phyloP scores from a whole-genome alignment of 176 grass and related monocot species.

The Ananas comosus region DNA sequence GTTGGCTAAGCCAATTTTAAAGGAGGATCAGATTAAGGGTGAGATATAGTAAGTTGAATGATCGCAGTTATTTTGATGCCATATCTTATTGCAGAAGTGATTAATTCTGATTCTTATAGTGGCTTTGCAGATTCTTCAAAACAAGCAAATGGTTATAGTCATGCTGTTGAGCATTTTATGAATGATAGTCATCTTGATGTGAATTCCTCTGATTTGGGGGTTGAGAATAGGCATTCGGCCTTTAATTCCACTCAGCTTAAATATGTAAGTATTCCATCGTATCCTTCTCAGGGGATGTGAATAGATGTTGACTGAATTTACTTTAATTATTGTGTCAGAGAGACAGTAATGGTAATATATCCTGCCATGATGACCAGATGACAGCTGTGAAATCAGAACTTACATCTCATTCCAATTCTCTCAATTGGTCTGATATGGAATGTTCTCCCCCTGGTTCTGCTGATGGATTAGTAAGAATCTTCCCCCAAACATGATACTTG shows the following conservation, averaged over 20 bases:
- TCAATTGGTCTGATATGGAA: background rate
- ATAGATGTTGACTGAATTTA: slow-evolving; percentile 18
- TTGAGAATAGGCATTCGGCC: slow-evolving; percentile 25
- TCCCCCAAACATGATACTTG: background rate
- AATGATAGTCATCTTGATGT: slow-evolving; percentile 38
- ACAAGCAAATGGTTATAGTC: slow-evolving; percentile 63
- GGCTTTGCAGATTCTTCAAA: slow-evolving; percentile 55
- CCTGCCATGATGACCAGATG: slow-evolving; percentile 33
- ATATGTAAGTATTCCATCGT: slow-evolving; percentile 31
- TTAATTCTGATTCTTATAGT: slow-evolving; percentile 51
- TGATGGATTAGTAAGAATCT: slow-evolving; percentile 16
- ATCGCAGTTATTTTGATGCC: slow-evolving; percentile 10
- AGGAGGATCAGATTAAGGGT: slow-evolving; percentile 66
- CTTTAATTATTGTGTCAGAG: slow-evolving; percentile 29
- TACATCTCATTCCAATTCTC: background rate
- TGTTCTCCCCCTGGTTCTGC: background rate
- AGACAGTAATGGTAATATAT: slow-evolving; percentile 43
- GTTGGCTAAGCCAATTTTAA: slow-evolving; percentile 29
- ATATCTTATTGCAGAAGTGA: slow-evolving; percentile 27
- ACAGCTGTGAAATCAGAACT: slow-evolving; percentile 6
- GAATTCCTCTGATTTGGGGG: slow-evolving; percentile 34
- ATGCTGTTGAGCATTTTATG: slow-evolving; percentile 38
- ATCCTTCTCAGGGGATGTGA: background rate
- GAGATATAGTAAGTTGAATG: slow-evolving; percentile 49
- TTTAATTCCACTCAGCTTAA: slow-evolving; percentile 32